Evolutionary conservation across 208 protist genomes (phyloP), one percentile per base, ranked within the genome.

Genomic region (Leishmania tropica): DNA sequence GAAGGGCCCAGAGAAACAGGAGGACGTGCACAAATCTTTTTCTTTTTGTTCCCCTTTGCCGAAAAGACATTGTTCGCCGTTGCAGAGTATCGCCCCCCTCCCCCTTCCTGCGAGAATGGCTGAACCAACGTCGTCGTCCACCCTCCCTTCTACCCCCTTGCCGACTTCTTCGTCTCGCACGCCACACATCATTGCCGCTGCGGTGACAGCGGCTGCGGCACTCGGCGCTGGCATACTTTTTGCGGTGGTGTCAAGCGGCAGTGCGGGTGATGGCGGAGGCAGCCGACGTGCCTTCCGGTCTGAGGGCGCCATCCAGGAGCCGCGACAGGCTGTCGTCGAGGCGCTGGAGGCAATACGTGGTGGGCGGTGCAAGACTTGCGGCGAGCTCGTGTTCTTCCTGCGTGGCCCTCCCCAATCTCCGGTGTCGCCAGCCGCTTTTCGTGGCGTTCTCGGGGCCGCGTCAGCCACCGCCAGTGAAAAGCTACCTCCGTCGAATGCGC

Each of bases 351-450:
- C 86, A 15, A 88, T 96, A 21, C 82, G 82, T 51, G 45, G 48
- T 15, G 87, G 83, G 8, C 83, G 83, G 35, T 85, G 87, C 76
- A 83, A 51, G 11, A 87, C 90, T 31, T 79, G 88, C 17, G 90
- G 90, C 2, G 85, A 86, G 40, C 86, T 96, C 4, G 84, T 96
- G 10, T 78, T 79, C 40, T 91, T 93, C 56, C 86, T 94, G 40
- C 90, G 92, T 65, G 92, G 90, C 28, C 81, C 85, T 19, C 81
- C 87, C 1, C 11, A 65, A 5, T 40, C 78, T 28, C 68, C 75
- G 8, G 79, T 83, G 45, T 42, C 67, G 40, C 76, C 70, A 47
- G 70, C 60, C 10, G 56, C 80, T 58, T 72, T 76, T 21, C n/a
- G 75, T 15, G 82, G 82, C n/a, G 45, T 65, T 64, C 40, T 40